Evolutionary conservation across 2,329 filamentous ascomycete species (phyloP).

Genomic region (Lachnellula hyalina): DNA sequence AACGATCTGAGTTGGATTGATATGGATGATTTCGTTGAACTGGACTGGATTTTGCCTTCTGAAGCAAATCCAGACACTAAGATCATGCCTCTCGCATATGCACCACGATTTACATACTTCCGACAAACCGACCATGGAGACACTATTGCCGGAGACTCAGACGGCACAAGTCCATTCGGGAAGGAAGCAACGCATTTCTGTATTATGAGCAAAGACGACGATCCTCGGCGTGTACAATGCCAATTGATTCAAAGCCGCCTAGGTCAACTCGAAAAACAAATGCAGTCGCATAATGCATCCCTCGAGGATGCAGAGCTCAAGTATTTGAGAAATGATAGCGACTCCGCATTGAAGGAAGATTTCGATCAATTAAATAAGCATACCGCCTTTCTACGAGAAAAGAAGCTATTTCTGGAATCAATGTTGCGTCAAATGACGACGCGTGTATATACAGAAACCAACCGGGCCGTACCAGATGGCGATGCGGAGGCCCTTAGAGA

Average conservation of each 20-base stretch:
- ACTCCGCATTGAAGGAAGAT: conserved; percentile 49
- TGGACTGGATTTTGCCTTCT: conserved; percentile 91
- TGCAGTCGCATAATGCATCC: conserved; percentile 65
- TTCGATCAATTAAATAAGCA: conserved; percentile 56
- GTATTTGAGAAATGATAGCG: conserved; percentile 47
- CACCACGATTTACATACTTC: conserved; percentile 96
- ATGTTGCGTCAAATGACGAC: conserved; percentile 40
- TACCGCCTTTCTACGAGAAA: conserved; percentile 50
- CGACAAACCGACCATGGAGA: conserved; percentile 89
- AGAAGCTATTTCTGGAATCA: conserved; percentile 52
- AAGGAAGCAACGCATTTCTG: conserved; percentile 91
- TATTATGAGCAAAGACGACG: conserved; percentile 86
- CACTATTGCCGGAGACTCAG: conserved; percentile 71
- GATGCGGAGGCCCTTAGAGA: conserved; percentile 37
- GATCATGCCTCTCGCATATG: conserved; percentile 86
- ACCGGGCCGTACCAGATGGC: conserved; percentile 23
- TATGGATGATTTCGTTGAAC: conserved; percentile 98
- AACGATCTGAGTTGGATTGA: conserved; percentile 96
- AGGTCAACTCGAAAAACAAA: conserved; percentile 71
- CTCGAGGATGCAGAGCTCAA: conserved; percentile 72
- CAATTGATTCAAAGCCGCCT: conserved; percentile 79
- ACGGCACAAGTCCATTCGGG: conserved; percentile 83
- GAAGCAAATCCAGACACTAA: conserved; percentile 89
- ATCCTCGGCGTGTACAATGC: conserved; percentile 82
- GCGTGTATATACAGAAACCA: conserved; percentile 26